phyloP scores from a whole-genome alignment of 1,139 yeast species.

The Debaryomycetaceae sp. region DNA sequence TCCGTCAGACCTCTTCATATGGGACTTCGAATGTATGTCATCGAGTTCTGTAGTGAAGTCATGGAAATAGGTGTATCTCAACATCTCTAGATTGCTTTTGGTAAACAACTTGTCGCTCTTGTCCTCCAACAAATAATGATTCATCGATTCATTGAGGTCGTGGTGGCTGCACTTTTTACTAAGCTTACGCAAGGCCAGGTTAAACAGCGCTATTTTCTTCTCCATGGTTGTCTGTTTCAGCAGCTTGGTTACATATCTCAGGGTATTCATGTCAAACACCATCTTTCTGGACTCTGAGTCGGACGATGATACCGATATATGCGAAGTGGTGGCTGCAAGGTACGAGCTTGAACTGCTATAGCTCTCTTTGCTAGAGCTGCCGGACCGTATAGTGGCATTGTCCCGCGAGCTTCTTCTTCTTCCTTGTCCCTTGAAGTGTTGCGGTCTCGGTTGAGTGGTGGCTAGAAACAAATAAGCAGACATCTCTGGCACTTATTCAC shows the following conservation, averaged over 20 bases:
- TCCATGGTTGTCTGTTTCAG: constrained; percentile 12
- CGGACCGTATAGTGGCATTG: neutral
- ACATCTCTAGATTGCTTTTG: constrained; percentile 16
- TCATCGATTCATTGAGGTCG: constrained; percentile 15
- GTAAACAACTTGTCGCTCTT: constrained; percentile 15
- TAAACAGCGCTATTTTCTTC: constrained; percentile 14
- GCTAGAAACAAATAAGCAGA: neutral
- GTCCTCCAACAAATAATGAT: constrained; percentile 9
- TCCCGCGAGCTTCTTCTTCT: neutral
- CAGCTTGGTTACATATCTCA: constrained; percentile 8
- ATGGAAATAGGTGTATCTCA: constrained; percentile 26
- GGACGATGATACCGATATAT: neutral
- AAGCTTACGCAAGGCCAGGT: constrained; percentile 10
- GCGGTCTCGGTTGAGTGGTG: neutral
- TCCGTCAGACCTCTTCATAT: constrained; percentile 3
- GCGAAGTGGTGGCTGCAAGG: neutral
- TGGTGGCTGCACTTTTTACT: constrained; percentile 11
- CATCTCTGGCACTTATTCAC: neutral
- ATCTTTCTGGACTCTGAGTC: constrained; percentile 7
- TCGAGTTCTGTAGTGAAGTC: constrained; percentile 14
- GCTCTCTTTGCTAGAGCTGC: neutral
- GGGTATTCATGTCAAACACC: constrained; percentile 13
- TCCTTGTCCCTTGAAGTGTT: neutral
- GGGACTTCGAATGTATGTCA: constrained; percentile 7
- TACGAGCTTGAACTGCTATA: neutral